Evolutionary conservation across 257 asterid species (phyloP).

Genomic region (Nicotiana otophora): DNA sequence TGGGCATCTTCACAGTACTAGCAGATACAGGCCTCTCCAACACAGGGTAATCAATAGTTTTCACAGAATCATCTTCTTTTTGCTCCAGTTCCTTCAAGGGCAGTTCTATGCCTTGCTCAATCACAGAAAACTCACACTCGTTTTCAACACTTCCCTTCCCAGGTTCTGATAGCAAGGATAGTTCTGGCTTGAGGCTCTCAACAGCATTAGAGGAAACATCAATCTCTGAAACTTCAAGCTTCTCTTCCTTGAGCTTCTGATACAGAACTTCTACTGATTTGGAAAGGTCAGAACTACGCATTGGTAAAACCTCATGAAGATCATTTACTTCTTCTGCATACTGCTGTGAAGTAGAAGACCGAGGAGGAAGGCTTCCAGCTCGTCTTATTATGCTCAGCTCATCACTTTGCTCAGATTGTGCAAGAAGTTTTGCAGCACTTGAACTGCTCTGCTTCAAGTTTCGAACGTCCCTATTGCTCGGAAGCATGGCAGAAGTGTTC

Average conservation of each 20-base stretch:
- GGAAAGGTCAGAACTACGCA: conserved; percentile 42
- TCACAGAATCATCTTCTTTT: conserved; percentile 8
- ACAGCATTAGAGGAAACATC: conserved; percentile 27
- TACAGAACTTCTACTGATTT: conserved; percentile 62
- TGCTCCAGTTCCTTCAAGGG: conserved; percentile 23
- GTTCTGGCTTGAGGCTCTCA: conserved; percentile 26
- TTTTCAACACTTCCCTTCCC: conserved; percentile 31
- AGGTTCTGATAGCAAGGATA: conserved; percentile 22
- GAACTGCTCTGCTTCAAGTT: conserved; percentile 30
- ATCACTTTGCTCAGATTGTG: conserved; percentile 26
- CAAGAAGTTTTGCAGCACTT: conserved; percentile 20
- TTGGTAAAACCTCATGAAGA: conserved; percentile 76
- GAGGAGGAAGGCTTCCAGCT: conserved; percentile 60
- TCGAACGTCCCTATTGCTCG: conserved; percentile 22
- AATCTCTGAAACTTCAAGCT: conserved; percentile 26
- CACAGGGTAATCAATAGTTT: conserved; percentile 9
- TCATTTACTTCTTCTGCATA: conserved; percentile 60
- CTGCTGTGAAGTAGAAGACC: conserved; percentile 31
- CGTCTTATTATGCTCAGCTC: conserved; percentile 34
- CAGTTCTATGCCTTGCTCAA: conserved; percentile 32
- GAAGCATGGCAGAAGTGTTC: conserved; percentile 15
- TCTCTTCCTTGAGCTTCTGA: conserved; percentile 62
- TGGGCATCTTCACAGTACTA: conserved; percentile 14
- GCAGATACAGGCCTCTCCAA: conserved; percentile 5
- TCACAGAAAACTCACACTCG: conserved; percentile 36